Evolutionary conservation across 2,329 filamentous ascomycete genomes (phyloP).

Genomic region (Colletotrichum sp.): DNA sequence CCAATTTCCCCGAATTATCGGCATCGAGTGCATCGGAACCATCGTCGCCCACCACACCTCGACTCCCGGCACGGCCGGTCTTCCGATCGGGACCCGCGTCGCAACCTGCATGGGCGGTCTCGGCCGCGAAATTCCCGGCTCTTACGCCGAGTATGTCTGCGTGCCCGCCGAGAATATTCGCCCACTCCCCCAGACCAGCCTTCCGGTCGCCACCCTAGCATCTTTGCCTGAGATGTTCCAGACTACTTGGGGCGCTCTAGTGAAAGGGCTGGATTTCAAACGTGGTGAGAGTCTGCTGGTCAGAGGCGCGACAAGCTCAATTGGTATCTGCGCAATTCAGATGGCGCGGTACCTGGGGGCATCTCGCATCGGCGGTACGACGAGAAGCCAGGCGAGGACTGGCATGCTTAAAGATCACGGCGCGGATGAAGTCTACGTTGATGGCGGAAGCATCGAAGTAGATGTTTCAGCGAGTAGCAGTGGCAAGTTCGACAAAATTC

Average conservation of each 20-base stretch:
- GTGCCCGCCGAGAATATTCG: not conserved
- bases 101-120: not conserved
- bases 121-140: not conserved
- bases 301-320: not conserved
- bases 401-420: not conserved
- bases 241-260: not conserved
- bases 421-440: not conserved
- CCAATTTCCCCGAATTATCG: not conserved
- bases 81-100: not conserved
- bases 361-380: not conserved
- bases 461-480: not conserved
- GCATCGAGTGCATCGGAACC: not conserved
- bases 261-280: not conserved
- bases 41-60: not conserved
- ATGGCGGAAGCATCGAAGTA: not conserved
- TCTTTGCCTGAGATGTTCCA: not conserved
- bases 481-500: not conserved
- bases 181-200: not conserved
- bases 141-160: not conserved
- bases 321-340: not conserved
- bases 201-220: not conserved
- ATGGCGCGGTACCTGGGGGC: not conserved
- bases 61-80: not conserved
- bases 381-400: not conserved
- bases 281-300: not conserved